Percentiles rank a stretch among this genome's conserved stretches.
phyloP scores from a whole-genome alignment of 805 yeast species.

The Candida ortonii region DNA sequence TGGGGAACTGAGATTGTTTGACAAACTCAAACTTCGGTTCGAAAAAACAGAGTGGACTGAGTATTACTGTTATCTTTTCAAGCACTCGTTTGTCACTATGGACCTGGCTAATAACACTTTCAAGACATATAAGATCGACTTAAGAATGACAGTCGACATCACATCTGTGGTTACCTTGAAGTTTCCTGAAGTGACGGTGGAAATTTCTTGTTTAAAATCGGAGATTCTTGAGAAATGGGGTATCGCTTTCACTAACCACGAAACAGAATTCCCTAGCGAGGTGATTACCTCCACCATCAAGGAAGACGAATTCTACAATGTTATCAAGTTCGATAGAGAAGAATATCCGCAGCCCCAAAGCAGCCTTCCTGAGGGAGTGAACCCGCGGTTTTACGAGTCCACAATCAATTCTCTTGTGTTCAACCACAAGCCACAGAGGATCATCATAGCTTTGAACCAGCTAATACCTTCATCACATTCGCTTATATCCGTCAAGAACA shows the following conservation, averaged over 20 bases:
- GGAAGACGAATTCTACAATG: constrained; percentile 23
- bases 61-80: constrained; percentile 30
- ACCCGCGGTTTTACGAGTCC: constrained; percentile 30
- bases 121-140: constrained; percentile 15
- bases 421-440: constrained; percentile 27
- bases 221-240: constrained; percentile 32
- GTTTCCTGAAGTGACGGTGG: not conserved
- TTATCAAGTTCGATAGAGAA: constrained; percentile 7
- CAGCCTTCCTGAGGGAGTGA: constrained; percentile 25
- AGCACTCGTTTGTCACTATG: constrained; percentile 23
- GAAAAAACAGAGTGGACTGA: constrained; percentile 11
- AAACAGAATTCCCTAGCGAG: constrained; percentile 22
- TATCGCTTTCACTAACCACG: constrained; percentile 25
- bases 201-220: constrained; percentile 13
- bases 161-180: constrained; percentile 15
- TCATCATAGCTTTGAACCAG: constrained; percentile 31
- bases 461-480: constrained; percentile 20
- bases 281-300: constrained; percentile 27
- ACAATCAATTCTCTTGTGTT: constrained; percentile 25
- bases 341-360: constrained; percentile 1
- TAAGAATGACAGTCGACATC: constrained; percentile 15
- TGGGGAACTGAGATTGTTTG: constrained; percentile 32
- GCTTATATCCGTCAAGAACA: constrained; percentile 27
- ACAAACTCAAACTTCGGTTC: constrained; percentile 21
- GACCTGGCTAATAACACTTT: constrained; percentile 8